Base-by-base conservation (phyloP, 441 rosid species). In the Geranium incanum region DNA sequence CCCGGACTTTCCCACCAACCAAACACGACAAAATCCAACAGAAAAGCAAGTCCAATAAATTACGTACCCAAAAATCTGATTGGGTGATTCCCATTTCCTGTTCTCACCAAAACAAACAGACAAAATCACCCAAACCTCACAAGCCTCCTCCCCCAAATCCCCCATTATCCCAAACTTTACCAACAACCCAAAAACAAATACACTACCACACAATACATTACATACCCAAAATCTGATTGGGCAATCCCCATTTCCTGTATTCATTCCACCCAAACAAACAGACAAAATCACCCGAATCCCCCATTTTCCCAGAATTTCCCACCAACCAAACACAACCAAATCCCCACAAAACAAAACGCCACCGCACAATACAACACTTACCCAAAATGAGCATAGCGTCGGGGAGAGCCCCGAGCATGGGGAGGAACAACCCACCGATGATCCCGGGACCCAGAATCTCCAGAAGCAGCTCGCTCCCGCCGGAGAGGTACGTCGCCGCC, bases 331-430 rank as follows among this genome's bases (percentile, higher is more conserved):
- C 63, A 57, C 23, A 57, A 16, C 21, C 52, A 45, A 45, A 45
- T 8, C n/a, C 52, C 52, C 52, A 45, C 52, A 45, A 45, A 45
- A 45, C 33, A 23, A 23, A 23, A 23, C 33, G 1, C 1, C 33
- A 23, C 33, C 33, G 1, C 33, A 23, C 33, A 23, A 16, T 57
- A 6, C 21, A 57, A 3, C 8, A 71, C 78, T 33, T 86, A 91
- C 98, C 96, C 52, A 94, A 83, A 67, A 94, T 91, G 68, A 94
- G 92, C 97, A 94, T 86, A 69, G 98, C 98, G 76, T 94, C 98
- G 0, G 98, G 98, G 38, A 94, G 91, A 0, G 98, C 98, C 0
- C 98, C 96, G 4, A 94, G 98, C 0, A 86, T 74, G 12, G 98
- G 98, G 71, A 94, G 90, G 43, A 94, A 81, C 77, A 94, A 81